Evolutionary conservation across 2,329 filamentous ascomycete genomes (phyloP).

Genomic region (Aureobasidium sp.): DNA sequence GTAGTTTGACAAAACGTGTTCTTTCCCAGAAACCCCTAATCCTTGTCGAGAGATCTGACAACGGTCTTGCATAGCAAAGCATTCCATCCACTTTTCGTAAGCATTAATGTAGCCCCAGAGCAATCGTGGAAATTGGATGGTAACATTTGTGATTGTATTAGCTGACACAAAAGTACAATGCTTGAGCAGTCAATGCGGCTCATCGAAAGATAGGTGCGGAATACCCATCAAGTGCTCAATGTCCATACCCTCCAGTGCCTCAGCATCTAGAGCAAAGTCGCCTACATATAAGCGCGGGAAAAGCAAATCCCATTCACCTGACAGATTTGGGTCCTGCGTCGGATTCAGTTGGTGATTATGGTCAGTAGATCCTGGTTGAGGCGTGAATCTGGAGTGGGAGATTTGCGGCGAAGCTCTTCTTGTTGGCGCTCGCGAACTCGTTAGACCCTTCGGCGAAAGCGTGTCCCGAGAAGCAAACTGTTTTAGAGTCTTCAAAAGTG

Average conservation of each 20-base stretch:
- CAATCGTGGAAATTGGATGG: too few relatives aligned
- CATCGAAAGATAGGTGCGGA: background rate
- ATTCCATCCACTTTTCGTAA: background rate
- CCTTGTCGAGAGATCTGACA: background rate
- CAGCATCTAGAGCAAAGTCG: background rate
- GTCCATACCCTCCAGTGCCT: background rate
- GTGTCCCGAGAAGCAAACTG: background rate
- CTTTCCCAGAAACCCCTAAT: background rate
- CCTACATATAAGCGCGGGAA: slow-evolving; percentile 11
- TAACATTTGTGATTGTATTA: background rate
- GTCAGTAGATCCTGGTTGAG: background rate
- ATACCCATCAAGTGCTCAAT: slow-evolving; percentile 12
- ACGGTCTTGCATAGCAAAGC: too few relatives aligned
- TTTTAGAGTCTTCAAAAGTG: background rate
- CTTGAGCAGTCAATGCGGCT: background rate
- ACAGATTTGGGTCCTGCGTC: background rate
- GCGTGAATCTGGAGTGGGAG: slow-evolving; percentile 24
- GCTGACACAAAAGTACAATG: background rate
- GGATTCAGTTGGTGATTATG: background rate
- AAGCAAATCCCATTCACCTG: background rate
- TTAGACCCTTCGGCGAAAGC: background rate
- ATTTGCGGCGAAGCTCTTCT: slow-evolving; percentile 33
- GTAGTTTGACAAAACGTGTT: background rate
- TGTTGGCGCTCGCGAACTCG: slow-evolving; percentile 22
- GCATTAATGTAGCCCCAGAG: background rate